Conservation (phyloP, 2,329 filamentous ascomycete species). For the Passalora sequoiae region DNA sequence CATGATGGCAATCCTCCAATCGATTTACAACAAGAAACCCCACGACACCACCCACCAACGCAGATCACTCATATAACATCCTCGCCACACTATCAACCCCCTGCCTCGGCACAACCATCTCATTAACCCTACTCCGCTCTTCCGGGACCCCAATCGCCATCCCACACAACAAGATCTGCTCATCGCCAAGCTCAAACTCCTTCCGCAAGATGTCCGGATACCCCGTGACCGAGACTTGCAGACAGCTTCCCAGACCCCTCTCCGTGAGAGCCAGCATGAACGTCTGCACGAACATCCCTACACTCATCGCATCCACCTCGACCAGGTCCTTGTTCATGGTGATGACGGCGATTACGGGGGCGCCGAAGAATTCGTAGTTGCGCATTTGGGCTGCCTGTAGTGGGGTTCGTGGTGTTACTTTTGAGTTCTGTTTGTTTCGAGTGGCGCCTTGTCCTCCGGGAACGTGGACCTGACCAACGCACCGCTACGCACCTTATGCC, state of each 20-base stretch:
- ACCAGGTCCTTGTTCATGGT: slow-evolving; percentile 20
- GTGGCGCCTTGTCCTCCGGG: too few relatives aligned
- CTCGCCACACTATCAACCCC: slow-evolving; percentile 11
- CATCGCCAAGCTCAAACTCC: slow-evolving; percentile 18
- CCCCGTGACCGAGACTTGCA: slow-evolving; percentile 22
- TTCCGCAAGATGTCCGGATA: slow-evolving; percentile 23
- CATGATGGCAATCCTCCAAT: too few relatives aligned
- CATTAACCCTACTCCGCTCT: slow-evolving; percentile 8
- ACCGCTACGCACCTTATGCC: too few relatives aligned
- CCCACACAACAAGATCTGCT: slow-evolving; percentile 21
- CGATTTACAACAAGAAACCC: too few relatives aligned
- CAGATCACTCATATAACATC: slow-evolving; percentile 6
- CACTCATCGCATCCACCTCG: slow-evolving; percentile 20
- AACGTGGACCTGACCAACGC: too few relatives aligned
- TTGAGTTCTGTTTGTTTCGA: too few relatives aligned
- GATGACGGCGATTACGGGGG: slow-evolving; percentile 18
- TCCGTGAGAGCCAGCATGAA: slow-evolving; percentile 23
- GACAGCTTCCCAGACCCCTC: slow-evolving; percentile 22
- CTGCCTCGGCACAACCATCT: slow-evolving; percentile 10
- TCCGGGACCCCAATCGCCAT: slow-evolving; percentile 23
- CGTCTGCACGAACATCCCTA: slow-evolving; percentile 27
- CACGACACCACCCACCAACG: neutral
- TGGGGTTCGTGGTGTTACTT: too few relatives aligned
- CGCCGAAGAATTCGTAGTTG: slow-evolving; percentile 26
- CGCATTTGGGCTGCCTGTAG: slow-evolving; percentile 14